These are phyloP conservation scores for Wickerhamia fluorescens DNA, from an alignment of 805 yeast species.

Conservation along the genomic window DNA sequence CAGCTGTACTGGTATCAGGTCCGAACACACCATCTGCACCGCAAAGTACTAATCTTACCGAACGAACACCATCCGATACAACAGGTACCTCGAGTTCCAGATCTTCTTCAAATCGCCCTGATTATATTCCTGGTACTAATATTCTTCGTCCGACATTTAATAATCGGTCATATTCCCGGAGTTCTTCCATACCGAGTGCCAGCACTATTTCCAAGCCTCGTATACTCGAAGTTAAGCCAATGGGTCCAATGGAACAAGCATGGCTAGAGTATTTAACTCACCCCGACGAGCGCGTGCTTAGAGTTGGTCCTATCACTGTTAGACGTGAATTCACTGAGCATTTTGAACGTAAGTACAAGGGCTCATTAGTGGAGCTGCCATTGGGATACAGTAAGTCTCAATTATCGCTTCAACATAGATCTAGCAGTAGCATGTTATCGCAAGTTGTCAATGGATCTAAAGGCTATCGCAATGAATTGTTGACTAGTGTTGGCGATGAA, in stretches of 20 bases:
- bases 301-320: conserved; percentile 46
- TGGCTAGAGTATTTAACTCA: conserved; percentile 51
- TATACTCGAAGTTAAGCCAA: conserved; percentile 35
- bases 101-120: conserved; percentile 29
- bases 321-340: conserved; percentile 36
- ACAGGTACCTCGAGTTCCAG: no score
- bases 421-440: conserved; percentile 24
- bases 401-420: conserved; percentile 10
- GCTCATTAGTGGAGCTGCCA: conserved; percentile 54
- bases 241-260: conserved; percentile 48
- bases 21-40: conserved; percentile 1
- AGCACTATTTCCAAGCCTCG: conserved; percentile 18
- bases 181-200: no score
- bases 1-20: no score
- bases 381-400: conserved; percentile 31
- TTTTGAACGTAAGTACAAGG: conserved; percentile 53
- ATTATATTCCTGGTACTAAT: conserved; percentile 52
- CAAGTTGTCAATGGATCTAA: conserved; percentile 30
- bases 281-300: conserved; percentile 54
- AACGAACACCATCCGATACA: no score
- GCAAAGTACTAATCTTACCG: no score
- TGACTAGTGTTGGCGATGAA: not conserved
- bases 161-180: no score
- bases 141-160: conserved; percentile 46
- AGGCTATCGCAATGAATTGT: not conserved